Evolutionary conservation across 176 grass and related monocot species (phyloP), one percentile per base, ranked within the genome.

Genomic region (Sorghum bicolor): DNA sequence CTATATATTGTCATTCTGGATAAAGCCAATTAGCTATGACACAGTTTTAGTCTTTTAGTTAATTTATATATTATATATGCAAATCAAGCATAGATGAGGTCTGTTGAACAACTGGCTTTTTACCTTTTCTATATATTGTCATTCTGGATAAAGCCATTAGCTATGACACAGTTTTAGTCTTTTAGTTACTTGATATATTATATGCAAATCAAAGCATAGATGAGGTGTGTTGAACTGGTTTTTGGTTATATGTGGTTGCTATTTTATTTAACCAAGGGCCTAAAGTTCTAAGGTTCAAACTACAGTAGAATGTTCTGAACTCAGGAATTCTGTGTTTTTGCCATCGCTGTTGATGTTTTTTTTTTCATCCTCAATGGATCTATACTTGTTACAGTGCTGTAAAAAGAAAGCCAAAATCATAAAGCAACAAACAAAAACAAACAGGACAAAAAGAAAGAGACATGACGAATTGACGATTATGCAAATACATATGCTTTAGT

Each of bases 141-240:
- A 60, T 13, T 79, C 22, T 22, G 20, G 4, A 39, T 37, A 22
- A 37, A 68, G 19, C 8, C 60, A 64, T 33, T 70, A 67, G 47
- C 38, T 76, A 58, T 26, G 61, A 5, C 65, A 50, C 34, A 8
- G 5, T 38, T 58, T 60, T 74, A 65, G 74, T 79, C 78, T 43
- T 52, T 78, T 64, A 52, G 24, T 58, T 58, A 58, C n/a, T 67
- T 79, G 64, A 57, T 79, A 74, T 34, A 52, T 70, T 63, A 64
- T 25, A 25, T 48, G 16, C 20, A 48, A 48, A 67, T 32, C 14
- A 48, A 63, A 60, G 37, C 25, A 41, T 75, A 75, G 2, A 26
- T 41, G 28, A 57, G 16, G 33, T 32, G 26, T 76, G 6, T 26
- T 58, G 34, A 72, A 60, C 29, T 68, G 10, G 5, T 40, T 31